Percentiles rank a stretch among this genome's conserved stretches.
phyloP scores from a whole-genome alignment of 225 moss, liverwort and hornwort genomes.

The Pleurozium schreberi region DNA sequence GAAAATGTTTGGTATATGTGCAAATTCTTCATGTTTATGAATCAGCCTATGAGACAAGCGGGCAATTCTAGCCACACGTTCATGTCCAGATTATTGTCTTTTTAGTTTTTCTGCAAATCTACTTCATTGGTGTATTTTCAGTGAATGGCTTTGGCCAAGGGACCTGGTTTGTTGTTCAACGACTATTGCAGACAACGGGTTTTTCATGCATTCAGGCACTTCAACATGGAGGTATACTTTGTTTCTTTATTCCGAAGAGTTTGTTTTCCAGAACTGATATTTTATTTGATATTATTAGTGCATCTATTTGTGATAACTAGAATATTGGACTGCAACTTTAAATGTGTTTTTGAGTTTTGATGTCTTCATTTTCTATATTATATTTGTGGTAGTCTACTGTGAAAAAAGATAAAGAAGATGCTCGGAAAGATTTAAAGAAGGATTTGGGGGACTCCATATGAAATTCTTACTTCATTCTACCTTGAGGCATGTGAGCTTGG shows the following conservation, averaged over 20 bases:
- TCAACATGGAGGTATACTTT: slow-evolving; percentile 57
- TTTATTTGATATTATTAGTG: neutral
- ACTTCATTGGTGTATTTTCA: slow-evolving; percentile 79
- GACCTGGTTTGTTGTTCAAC: slow-evolving; percentile 43
- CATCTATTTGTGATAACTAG: too few relatives aligned
- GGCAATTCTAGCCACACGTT: slow-evolving; percentile 85
- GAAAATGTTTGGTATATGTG: neutral
- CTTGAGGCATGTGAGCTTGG: slow-evolving; percentile 23
- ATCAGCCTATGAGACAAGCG: slow-evolving; percentile 79
- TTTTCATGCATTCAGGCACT: slow-evolving; percentile 53
- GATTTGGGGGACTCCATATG: slow-evolving; percentile 32
- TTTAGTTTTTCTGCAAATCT: slow-evolving; percentile 68
- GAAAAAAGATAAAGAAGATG: slow-evolving; percentile 43
- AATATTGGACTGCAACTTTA: neutral
- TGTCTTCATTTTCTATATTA: too few relatives aligned
- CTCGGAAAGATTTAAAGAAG: slow-evolving; percentile 9
- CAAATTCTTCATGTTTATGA: slow-evolving; percentile 95
- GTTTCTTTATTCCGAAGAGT: neutral
- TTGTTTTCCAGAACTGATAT: neutral
- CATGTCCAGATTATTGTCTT: slow-evolving; percentile 70
- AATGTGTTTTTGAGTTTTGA: neutral
- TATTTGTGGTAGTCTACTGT: slow-evolving; percentile 37
- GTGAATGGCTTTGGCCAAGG: slow-evolving; percentile 53
- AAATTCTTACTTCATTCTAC: slow-evolving; percentile 49
- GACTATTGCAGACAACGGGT: slow-evolving; percentile 60